Evolutionary conservation across 1,139 yeast species (phyloP).

Genomic region (Magnusiomyces sp.): DNA sequence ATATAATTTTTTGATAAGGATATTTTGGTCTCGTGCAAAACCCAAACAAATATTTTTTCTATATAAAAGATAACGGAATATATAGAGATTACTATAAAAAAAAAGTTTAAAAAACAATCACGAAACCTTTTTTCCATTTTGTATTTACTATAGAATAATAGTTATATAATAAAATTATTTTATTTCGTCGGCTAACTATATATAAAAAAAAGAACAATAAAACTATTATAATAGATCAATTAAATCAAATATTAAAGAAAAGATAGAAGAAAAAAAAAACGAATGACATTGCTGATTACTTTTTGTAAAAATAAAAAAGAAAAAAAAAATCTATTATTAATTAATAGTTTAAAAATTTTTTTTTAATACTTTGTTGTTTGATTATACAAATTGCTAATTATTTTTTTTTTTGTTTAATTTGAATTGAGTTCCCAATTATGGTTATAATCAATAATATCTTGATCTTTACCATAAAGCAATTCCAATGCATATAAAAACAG

Average conservation of each 20-base stretch:
- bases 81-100: too few relatives aligned
- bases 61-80: too few relatives aligned
- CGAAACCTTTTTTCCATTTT: neutral
- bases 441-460: slow-evolving; percentile 16
- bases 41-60: too few relatives aligned
- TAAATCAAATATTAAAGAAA: neutral
- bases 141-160: neutral
- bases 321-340: neutral
- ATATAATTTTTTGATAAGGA: too few relatives aligned
- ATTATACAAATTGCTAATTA: neutral
- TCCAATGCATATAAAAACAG: slow-evolving; percentile 74
- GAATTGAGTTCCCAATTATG: neutral
- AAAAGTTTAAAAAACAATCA: too few relatives aligned
- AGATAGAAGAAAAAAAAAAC: neutral
- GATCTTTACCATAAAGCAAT: slow-evolving; percentile 39
- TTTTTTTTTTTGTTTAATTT: neutral
- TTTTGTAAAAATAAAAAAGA: neutral
- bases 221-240: neutral
- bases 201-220: neutral
- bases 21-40: too few relatives aligned
- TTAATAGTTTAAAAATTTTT: neutral
- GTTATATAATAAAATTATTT: neutral
- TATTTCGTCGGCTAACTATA: neutral
- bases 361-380: neutral
- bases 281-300: neutral